Evolutionary conservation across 2,329 filamentous ascomycete genomes (phyloP), one percentile per base, ranked within the genome.

Genomic region (Myriosclerotinia curreyana): DNA sequence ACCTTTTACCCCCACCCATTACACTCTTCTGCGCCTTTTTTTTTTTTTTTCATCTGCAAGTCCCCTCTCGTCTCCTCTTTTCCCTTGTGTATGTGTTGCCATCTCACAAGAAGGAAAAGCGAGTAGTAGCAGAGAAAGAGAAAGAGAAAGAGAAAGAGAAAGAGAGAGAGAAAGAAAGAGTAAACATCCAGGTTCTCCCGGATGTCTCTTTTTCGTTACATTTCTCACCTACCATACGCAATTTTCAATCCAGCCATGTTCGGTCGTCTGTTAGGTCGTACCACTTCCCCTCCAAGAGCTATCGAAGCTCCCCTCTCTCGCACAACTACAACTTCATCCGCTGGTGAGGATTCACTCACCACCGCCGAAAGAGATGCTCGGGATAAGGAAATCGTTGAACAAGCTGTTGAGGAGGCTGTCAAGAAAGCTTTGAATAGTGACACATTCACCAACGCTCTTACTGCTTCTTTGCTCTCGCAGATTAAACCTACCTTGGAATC

Each of bases 401-500:
- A 71, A 50, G 69, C 70, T 7, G 64, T 73, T 20, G 60, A 64
- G 25, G 68, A 71, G 28, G 71, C 70, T 50, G 68, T 72, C 1
- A 61, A 67, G 38, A 66, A 68, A 22, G 69, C 67, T 40, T 66
- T 73, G 61, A 71, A 67, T 46, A 67, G 62, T n/a, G 69, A 73
- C 1, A 65, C 53, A 6, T 73, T 73, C 44, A 70, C 68, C 31
- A 71, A 69, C 59, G 70, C 72, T 11, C 69, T 74, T 48, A 72
- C 72, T 15, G 65, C 61, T 15, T 69, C 71, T 36, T 60, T 74
- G 22, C 68, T 72, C 48, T 52, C 65, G 15, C 69, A 73, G 60
- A 69, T 74, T 12, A 66, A 73, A 56, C 70, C 73, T 12, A 64
- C 71, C 14, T 64, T 74, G 56, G 70, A 73, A 55, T 49, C 69